These are phyloP conservation scores for Mucor indicus DNA, from an alignment of 371 early-diverging fungal genomes.

Conservation along the genomic window DNA sequence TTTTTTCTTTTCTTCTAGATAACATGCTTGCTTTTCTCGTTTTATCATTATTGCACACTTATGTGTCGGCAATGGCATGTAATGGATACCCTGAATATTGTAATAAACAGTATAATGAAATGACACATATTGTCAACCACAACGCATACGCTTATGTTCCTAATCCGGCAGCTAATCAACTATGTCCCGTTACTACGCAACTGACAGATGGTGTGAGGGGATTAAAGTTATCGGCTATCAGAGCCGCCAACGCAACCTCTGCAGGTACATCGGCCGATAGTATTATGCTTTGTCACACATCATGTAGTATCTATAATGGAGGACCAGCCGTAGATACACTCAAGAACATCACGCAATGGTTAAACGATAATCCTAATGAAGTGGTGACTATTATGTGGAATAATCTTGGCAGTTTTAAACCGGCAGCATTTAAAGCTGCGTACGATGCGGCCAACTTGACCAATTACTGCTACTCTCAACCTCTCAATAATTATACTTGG, in stretches of 20 bases:
- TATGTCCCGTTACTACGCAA: constrained; percentile 56
- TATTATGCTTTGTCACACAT: constrained; percentile 68
- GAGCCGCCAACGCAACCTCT: constrained; percentile 19
- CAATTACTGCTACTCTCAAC: constrained; percentile 51
- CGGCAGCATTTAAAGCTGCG: constrained; percentile 46
- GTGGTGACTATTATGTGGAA: constrained; percentile 75
- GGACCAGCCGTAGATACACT: constrained; percentile 52
- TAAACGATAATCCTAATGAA: constrained; percentile 60
- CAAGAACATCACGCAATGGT: constrained; percentile 46
- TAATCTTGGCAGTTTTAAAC: constrained; percentile 49
- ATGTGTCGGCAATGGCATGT: constrained; percentile 43
- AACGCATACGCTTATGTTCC: constrained; percentile 64
- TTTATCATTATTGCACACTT: no score
- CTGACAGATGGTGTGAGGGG: constrained; percentile 71
- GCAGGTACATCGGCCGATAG: constrained; percentile 12
- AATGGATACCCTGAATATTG: constrained; percentile 75
- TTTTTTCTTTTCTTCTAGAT: background rate
- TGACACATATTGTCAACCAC: constrained; percentile 70
- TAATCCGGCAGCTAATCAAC: constrained; percentile 69
- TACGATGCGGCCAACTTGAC: constrained; percentile 60
- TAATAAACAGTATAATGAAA: constrained; percentile 47
- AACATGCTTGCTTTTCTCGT: background rate
- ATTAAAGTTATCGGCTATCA: constrained; percentile 66
- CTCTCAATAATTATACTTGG: constrained; percentile 48
- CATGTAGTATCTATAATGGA: constrained; percentile 58